Base-by-base conservation (phyloP, 2,329 filamentous ascomycete species). In the Ophiosphaerella narmari region DNA sequence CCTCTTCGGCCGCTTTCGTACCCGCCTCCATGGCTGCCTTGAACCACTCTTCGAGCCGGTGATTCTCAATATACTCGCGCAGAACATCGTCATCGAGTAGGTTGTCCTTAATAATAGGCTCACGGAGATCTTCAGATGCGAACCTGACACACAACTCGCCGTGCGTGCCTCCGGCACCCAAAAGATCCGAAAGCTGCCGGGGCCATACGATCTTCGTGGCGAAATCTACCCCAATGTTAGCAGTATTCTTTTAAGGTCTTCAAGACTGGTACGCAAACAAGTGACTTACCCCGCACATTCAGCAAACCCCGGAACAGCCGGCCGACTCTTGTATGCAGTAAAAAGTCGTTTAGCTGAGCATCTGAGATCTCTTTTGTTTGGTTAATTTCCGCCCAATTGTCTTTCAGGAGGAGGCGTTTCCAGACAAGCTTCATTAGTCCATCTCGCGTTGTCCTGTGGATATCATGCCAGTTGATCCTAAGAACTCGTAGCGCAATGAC, bases 381-480 rank as follows among this genome's bases (percentile, higher is more conserved):
- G 66, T 94, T 93, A 67, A 95, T 82, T 50, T 78, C 79, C 23
- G 82, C 78, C 94, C 94, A 99, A 67, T 97, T 85, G 70, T 97
- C 92, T 42, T 86, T 85, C 59, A 93, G 82, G 65, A 89, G 89
- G 54, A 91, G 87, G 46, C 94, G 85, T 67, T 94, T 88, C 94
- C 94, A 99, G 55, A 97, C 89, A n/a, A 85, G 73, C 52, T 77
- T 79, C 43, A 83, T 75, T 32, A 81, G 68, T 29, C 79, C 75
- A 23, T 86, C 80, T 55, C 66, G 66, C 18, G 65, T 65, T 13
- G 62, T 66, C 33, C 60, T 59, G 76, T 78, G 62, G 72, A 79
- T 62, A 79, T 81, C 58, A 76, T 84, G 66, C 77, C 81, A 72
- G 77, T 80, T 64, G 76, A 83, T 46, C 51, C 76, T 66, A 5